phyloP scores from a whole-genome alignment of 257 asterid genomes.

The Nicotiana paniculata region DNA sequence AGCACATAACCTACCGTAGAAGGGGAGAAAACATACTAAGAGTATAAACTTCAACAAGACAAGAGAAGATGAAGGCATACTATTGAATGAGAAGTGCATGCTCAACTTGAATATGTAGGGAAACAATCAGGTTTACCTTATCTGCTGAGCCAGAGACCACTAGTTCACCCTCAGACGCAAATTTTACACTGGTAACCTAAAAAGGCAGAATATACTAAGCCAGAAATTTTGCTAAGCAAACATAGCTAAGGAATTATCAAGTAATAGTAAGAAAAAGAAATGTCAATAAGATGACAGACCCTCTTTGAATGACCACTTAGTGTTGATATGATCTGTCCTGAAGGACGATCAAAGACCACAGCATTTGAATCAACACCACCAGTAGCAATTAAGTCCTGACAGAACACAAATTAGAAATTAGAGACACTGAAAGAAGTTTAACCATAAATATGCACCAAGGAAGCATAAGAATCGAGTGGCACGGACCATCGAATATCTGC shows the following conservation, averaged over 20 bases:
- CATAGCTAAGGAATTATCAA: background rate
- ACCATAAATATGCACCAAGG: background rate
- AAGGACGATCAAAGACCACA: conserved; percentile 75
- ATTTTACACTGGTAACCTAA: conserved; percentile 45
- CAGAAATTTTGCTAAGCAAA: background rate
- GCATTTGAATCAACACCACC: conserved; percentile 87
- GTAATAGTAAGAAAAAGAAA: background rate
- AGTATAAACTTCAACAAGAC: background rate
- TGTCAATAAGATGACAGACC: conserved; percentile 34
- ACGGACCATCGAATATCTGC: background rate
- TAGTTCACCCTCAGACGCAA: conserved; percentile 70
- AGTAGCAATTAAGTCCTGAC: conserved; percentile 87
- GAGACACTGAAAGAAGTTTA: background rate
- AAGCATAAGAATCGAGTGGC: background rate
- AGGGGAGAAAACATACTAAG: background rate
- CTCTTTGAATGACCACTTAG: conserved; percentile 96
- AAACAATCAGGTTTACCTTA: conserved; percentile 43
- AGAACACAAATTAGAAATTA: conserved; percentile 7
- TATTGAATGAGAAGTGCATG: background rate
- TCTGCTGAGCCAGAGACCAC: conserved; percentile 90
- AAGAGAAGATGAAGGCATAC: background rate
- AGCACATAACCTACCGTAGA: background rate
- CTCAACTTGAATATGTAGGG: background rate
- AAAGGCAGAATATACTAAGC: conserved; percentile 8
- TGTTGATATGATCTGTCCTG: conserved; percentile 89